These are phyloP conservation scores for Mycena sp. DNA, from an alignment of 1,284 basidiomycete species.

Conservation along the genomic window DNA sequence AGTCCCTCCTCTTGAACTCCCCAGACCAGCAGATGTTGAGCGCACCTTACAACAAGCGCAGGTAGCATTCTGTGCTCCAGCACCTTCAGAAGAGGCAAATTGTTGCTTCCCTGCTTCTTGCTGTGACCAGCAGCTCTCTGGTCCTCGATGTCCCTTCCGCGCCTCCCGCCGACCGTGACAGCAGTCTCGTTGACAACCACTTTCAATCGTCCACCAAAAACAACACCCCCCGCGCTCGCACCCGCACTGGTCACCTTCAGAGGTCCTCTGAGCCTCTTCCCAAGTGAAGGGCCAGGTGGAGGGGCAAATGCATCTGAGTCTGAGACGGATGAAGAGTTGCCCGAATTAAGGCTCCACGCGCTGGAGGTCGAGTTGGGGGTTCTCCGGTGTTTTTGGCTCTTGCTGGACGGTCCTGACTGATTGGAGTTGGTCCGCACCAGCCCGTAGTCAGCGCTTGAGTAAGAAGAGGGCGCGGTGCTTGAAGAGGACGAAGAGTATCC, in stretches of 20 bases:
- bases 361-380: slow-evolving; percentile 68
- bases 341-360: slow-evolving; percentile 63
- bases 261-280: slow-evolving; percentile 63
- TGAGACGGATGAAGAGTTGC: slow-evolving; percentile 58
- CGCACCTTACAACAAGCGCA: slow-evolving; percentile 79
- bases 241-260: slow-evolving; percentile 46
- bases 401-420: slow-evolving; percentile 39
- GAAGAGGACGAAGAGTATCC: slow-evolving; percentile 52
- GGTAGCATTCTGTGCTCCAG: slow-evolving; percentile 71
- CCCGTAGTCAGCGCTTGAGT: slow-evolving; percentile 36
- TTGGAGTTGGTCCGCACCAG: slow-evolving; percentile 52
- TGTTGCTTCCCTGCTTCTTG: slow-evolving; percentile 11
- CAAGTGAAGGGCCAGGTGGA: slow-evolving; percentile 59
- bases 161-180: slow-evolving; percentile 37
- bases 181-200: slow-evolving; percentile 69
- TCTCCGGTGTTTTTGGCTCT: slow-evolving; percentile 51
- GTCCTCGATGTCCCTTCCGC: slow-evolving; percentile 32
- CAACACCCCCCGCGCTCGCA: slow-evolving; percentile 55
- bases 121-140: not conserved
- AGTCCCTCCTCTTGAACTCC: slow-evolving; percentile 86
- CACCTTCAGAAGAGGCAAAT: slow-evolving; percentile 30
- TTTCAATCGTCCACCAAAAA: slow-evolving; percentile 71
- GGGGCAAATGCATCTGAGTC: slow-evolving; percentile 59
- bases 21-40: slow-evolving; percentile 83
- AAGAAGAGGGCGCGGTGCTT: slow-evolving; percentile 42